Base-by-base conservation (phyloP, 768 basidiomycete genomes). In the Tremella mesenterica region DNA sequence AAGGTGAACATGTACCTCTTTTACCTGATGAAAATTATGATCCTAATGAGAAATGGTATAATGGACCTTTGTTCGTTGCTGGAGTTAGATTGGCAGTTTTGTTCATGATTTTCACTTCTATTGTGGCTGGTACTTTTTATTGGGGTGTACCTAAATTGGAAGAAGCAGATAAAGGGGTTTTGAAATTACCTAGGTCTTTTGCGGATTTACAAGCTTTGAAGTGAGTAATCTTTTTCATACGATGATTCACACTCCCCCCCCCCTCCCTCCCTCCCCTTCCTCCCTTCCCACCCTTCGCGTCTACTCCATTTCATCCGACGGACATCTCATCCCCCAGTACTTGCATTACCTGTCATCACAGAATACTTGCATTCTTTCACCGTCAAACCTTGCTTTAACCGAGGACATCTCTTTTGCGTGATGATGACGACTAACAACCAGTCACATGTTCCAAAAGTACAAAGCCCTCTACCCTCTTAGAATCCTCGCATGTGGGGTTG, bases 171-270 rank as follows among this genome's bases (percentile, higher is more conserved):
- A 81, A 83, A 31, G 82, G 81, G 0, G 69, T 79, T 26, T 78
- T 97, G 23, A 84, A 82, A 62, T 80, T 97, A 48, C 93, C 93
- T 12, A 88, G 85, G 70, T 86, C 85, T 2, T 96, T 97, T 61
- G 79, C 78, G 18, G 83, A 96, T 70, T 79, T 97, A 10, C 83
- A 96, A 67, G 83, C 81, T 6, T 79, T 96, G 48, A 95, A 96
- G 69, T 76, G 71, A 20, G 81, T 92, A n/a, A n/a, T n/a, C n/a
- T n/a, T n/a, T 5, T 77, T 21, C 20, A 46, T 38, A 12, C 25
- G 34, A 21, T 18, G 2, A 23, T 6, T 27, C 14, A 7, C 33
- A 18, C 41, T 18, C 20, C n/a, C n/a, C n/a, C n/a, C n/a, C n/a
- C n/a, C n/a, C n/a, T n/a, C n/a, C n/a, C n/a, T n/a, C n/a, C n/a